Conservation (phyloP, 2,329 filamentous ascomycete genomes). For the Ophiostoma novo-ulmi region DNA sequence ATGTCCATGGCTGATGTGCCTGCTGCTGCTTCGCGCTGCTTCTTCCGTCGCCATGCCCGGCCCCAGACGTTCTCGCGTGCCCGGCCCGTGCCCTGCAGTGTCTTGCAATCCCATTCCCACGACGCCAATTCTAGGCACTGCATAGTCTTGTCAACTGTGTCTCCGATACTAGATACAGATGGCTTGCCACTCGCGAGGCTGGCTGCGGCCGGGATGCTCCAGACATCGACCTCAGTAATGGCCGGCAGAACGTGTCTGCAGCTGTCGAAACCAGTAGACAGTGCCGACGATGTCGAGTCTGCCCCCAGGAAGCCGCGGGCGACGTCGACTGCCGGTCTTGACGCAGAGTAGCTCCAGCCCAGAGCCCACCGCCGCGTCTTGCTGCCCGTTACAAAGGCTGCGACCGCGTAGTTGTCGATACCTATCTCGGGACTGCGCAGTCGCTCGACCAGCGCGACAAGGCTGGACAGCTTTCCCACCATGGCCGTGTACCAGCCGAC, state of each 20-base stretch:
- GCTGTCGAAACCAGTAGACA: conserved; percentile 36
- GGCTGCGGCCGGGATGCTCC: conserved; percentile 39
- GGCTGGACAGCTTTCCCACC: conserved; percentile 73
- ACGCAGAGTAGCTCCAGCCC: conserved; percentile 74
- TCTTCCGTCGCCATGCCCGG: conserved; percentile 63
- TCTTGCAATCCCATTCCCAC: conserved; percentile 59
- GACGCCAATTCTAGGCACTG: conserved; percentile 50
- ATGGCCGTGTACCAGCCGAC: conserved; percentile 89
- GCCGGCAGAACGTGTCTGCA: conserved; percentile 41
- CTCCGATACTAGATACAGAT: conserved; percentile 32
- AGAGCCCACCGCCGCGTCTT: conserved; percentile 82
- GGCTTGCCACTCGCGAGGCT: no score
- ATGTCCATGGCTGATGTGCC: neutral
- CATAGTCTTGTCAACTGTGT: conserved; percentile 43
- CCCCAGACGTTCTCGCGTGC: conserved; percentile 73
- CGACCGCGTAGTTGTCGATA: conserved; percentile 76
- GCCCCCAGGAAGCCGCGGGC: conserved; percentile 37
- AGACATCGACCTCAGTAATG: conserved; percentile 39
- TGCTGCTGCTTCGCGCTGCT: conserved; percentile 34
- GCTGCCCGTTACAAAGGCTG: conserved; percentile 69
- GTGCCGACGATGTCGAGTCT: conserved; percentile 38
- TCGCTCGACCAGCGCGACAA: conserved; percentile 56
- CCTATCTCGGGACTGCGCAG: conserved; percentile 40
- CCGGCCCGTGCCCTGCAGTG: conserved; percentile 55
- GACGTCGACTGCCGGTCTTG: conserved; percentile 53